Base-by-base conservation (phyloP, 2,329 filamentous ascomycete species). In the Trichophyton benhamiae region DNA sequence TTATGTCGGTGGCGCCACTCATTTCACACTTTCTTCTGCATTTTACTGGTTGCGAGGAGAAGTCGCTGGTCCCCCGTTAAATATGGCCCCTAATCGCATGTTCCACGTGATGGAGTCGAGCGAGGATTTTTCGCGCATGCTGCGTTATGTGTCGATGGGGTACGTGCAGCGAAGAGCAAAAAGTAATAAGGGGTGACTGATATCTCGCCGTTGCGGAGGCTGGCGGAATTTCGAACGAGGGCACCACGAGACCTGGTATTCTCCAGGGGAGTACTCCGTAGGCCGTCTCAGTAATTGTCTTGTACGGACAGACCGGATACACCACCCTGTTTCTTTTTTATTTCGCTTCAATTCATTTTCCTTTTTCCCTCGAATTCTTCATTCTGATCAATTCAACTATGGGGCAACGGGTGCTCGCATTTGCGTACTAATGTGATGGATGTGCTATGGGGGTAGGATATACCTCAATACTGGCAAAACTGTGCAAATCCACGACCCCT, bases 1-100 rank as follows among this genome's bases (percentile, higher is more conserved):
- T 33, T 53, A 33, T 53, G 49, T 53, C 25, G 13, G 49, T 53
- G 49, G 49, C 49, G 49, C 49, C 22, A 25, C 27, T n/a, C 49
- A 53, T 33, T 52, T 53, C 49, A 53, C 49, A 17, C 49, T 53
- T 53, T 53, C 49, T 33, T 53, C 49, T 33, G 49, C 49, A 53
- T 53, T 11, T 17, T 30, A 53, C 25, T 53, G 49, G 49, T 15
- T 33, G 25, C 49, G 15, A 53, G 49, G 44, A 22, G 17, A 48
- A 8, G 22, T 13, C n/a, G 49, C 49, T 53, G 49, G 49, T 53
- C 22, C 49, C 25, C 49, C 49, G 49, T 25, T 25, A 53, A 33
- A 53, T 53, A 53, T 20, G 49, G 22, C 49, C 49, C 48, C 49
- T 27, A 33, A n/a, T 25, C 27, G 9, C 8, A 25, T 53, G 49